Percentiles rank a stretch among this genome's conserved stretches.
Conservation (phyloP, 306 rosid species). For the Rosa lucieae region DNA sequence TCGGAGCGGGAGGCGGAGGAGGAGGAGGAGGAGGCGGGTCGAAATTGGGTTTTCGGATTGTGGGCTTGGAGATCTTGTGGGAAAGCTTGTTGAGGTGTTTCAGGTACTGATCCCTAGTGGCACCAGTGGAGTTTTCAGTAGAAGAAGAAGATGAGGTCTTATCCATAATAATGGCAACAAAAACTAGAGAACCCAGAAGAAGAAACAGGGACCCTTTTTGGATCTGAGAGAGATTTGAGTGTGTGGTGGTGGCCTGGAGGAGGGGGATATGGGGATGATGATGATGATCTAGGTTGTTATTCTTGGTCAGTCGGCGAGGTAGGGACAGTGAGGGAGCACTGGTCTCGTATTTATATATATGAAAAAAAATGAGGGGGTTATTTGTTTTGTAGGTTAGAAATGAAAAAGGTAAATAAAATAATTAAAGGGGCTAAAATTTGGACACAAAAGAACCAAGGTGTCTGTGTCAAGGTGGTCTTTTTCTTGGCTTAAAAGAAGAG, state of each 20-base stretch:
- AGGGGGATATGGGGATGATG: not conserved
- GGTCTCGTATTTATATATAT: not conserved
- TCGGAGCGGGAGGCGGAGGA: constrained; percentile 10
- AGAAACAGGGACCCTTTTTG: not conserved
- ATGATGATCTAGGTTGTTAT: not conserved
- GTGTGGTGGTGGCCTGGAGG: not conserved
- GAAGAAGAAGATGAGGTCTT: constrained; percentile 5
- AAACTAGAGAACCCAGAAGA: not conserved
- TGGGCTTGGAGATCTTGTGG: constrained; percentile 89
- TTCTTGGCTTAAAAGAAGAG: constrained; percentile 23
- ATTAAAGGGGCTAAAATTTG: not conserved
- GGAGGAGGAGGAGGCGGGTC: constrained; percentile 29
- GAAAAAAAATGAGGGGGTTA: not conserved
- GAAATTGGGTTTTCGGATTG: constrained; percentile 42
- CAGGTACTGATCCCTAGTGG: constrained; percentile 59
- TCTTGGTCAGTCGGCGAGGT: constrained; percentile 2
- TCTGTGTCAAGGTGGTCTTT: constrained; percentile 10
- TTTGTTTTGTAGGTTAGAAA: not conserved
- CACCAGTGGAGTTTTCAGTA: not conserved
- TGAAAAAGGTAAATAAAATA: not conserved
- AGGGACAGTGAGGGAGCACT: not conserved
- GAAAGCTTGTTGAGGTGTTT: constrained; percentile 86
- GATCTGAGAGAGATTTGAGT: not conserved
- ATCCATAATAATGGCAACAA: not conserved
- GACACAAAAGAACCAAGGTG: constrained; percentile 15